Evolutionary conservation across 345 rosid species (phyloP).

Genomic region (Cardamine occulta): DNA sequence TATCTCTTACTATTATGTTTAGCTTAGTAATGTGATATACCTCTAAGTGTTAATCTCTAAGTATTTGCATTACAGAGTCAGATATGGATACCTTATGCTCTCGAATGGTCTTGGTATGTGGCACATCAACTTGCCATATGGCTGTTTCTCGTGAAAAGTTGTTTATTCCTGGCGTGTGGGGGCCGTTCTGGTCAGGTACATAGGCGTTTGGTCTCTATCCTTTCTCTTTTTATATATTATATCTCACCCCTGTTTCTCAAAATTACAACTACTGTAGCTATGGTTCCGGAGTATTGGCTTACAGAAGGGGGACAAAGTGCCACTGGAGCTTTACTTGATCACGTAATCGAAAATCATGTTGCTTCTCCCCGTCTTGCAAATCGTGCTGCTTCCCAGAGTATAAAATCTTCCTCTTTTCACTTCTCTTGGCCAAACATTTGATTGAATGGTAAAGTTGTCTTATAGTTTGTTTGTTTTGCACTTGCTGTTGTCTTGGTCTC

Average conservation of each 20-base stretch:
- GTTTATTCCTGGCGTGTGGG: slow-evolving; percentile 98
- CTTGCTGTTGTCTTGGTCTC: slow-evolving; percentile 20
- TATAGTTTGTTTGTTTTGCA: not conserved
- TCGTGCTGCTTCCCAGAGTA: slow-evolving; percentile 90
- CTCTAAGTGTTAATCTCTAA: not conserved
- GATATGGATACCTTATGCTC: slow-evolving; percentile 71
- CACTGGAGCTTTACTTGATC: slow-evolving; percentile 91
- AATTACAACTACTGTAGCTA: slow-evolving; percentile 49
- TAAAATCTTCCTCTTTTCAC: not conserved
- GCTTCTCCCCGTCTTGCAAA: slow-evolving; percentile 92
- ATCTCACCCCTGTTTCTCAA: slow-evolving; percentile 22
- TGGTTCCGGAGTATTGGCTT: slow-evolving; percentile 95
- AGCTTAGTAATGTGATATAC: not conserved
- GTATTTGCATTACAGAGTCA: slow-evolving; percentile 45
- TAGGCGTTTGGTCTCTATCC: not conserved
- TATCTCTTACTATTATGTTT: slow-evolving; percentile 22
- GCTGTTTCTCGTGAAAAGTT: slow-evolving; percentile 81
- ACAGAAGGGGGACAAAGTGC: slow-evolving; percentile 99
- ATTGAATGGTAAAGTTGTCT: not conserved
- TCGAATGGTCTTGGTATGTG: slow-evolving; percentile 91
- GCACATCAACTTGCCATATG: slow-evolving; percentile 99
- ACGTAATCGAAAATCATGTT: slow-evolving; percentile 80
- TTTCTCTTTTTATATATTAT: slow-evolving; percentile 3
- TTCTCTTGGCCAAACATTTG: slow-evolving; percentile 9
- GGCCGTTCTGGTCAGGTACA: slow-evolving; percentile 98